phyloP scores from a whole-genome alignment of 73 alveolate species.

The Blepharisma japonicum region DNA sequence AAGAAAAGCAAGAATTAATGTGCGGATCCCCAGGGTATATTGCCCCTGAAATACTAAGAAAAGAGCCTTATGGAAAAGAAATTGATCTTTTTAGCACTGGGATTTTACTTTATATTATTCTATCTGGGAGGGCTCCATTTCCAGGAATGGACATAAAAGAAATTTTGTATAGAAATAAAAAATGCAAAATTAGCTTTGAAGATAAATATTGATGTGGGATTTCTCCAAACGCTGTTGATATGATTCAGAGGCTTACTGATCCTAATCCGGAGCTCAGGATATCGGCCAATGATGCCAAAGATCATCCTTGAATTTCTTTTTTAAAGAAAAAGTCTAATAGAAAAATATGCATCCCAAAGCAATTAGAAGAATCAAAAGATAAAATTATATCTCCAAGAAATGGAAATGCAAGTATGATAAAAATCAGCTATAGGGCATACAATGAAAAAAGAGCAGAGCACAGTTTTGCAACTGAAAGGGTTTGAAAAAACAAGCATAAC shows the following conservation, averaged over 20 bases:
- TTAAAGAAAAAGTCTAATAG: too few species aligned
- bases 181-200: not conserved
- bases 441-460: too few species aligned
- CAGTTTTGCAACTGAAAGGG: too few species aligned
- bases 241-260: not conserved
- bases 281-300: too few species aligned
- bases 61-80: not conserved
- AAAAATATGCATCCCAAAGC: too few species aligned
- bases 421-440: too few species aligned
- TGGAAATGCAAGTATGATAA: too few species aligned
- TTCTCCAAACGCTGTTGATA: not conserved
- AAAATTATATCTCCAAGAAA: too few species aligned
- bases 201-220: not conserved
- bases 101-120: not conserved
- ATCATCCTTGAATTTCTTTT: too few species aligned
- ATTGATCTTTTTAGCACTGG: not conserved
- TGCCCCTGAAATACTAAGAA: constrained; percentile 6
- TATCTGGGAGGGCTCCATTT: not conserved
- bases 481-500: too few species aligned
- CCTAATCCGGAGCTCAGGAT: not conserved
- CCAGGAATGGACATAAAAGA: not conserved
- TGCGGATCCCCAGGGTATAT: constrained; percentile 13
- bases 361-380: too few species aligned
- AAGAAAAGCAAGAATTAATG: not conserved
- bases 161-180: not conserved